These are phyloP conservation scores for Pleurotus giganteus DNA, from an alignment of 768 basidiomycete species.

Conservation along the genomic window DNA sequence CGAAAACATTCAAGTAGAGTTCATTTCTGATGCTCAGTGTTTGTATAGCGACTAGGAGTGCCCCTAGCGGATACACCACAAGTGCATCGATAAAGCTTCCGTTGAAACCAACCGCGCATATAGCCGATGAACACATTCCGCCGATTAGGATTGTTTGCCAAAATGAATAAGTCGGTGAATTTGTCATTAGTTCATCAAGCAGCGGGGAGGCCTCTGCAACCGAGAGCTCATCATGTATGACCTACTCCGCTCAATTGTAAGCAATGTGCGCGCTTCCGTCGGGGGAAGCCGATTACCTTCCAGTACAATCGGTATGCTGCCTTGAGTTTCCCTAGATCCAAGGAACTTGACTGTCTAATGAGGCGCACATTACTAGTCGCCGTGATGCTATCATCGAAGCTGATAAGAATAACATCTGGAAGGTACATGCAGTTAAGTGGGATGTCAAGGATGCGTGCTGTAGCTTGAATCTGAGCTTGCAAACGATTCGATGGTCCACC, in stretches of 20 bases:
- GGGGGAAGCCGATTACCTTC: slow-evolving; percentile 39
- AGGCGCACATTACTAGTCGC: slow-evolving; percentile 82
- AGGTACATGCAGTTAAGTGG: slow-evolving; percentile 69
- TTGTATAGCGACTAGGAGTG: slow-evolving; percentile 71
- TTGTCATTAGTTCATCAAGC: slow-evolving; percentile 73
- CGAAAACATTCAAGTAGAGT: slow-evolving; percentile 78
- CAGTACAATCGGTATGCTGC: slow-evolving; percentile 73
- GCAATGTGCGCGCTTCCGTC: background rate
- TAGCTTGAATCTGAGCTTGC: slow-evolving; percentile 77
- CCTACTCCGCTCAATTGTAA: slow-evolving; percentile 33
- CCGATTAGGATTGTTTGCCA: slow-evolving; percentile 69
- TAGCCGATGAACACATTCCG: slow-evolving; percentile 73
- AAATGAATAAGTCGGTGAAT: slow-evolving; percentile 56
- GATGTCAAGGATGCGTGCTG: slow-evolving; percentile 76
- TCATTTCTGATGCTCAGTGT: slow-evolving; percentile 71
- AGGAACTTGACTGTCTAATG: slow-evolving; percentile 65
- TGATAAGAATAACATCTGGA: slow-evolving; percentile 74
- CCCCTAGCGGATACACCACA: slow-evolving; percentile 72
- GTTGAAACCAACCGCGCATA: slow-evolving; percentile 69
- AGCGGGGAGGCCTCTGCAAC: slow-evolving; percentile 70
- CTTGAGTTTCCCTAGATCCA: slow-evolving; percentile 77
- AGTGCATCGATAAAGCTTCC: slow-evolving; percentile 80
- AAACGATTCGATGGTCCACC: slow-evolving; percentile 82
- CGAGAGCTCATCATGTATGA: slow-evolving; percentile 79
- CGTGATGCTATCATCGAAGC: slow-evolving; percentile 78